Conservation (phyloP, 2,329 filamentous ascomycete species). For the Didymella arachidicola region DNA sequence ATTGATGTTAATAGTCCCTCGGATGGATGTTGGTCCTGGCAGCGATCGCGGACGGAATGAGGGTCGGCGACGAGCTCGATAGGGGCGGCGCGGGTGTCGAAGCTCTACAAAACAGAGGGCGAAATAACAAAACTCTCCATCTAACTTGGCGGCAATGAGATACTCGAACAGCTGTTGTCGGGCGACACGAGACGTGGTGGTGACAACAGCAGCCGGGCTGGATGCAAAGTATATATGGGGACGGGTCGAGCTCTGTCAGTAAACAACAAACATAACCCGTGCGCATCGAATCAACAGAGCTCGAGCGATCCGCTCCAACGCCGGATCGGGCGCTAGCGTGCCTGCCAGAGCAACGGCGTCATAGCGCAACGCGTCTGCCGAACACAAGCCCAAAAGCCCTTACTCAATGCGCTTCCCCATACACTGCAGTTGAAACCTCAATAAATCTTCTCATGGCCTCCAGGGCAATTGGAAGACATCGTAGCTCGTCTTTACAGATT, state of each 20-base stretch:
- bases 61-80: conserved; percentile 30
- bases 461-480: not conserved
- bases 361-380: conserved; percentile 26
- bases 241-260: conserved; percentile 26
- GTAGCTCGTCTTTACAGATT: not conserved
- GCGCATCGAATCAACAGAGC: conserved; percentile 14
- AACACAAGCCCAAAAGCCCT: conserved; percentile 26
- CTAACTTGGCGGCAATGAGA: conserved; percentile 52
- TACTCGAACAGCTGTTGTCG: conserved; percentile 42
- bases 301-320: conserved; percentile 3
- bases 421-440: conserved; percentile 1
- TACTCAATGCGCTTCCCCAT: conserved; percentile 28
- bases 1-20: conserved; percentile 28
- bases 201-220: conserved; percentile 35
- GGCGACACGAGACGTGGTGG: conserved; percentile 38
- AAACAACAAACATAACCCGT: conserved; percentile 25
- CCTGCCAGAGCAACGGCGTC: conserved; percentile 20
- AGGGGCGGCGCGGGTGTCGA: conserved; percentile 39
- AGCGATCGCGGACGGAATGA: conserved; percentile 23
- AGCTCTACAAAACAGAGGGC: conserved; percentile 47
- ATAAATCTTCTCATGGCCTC: not conserved
- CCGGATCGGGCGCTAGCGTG: conserved; percentile 9
- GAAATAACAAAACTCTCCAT: conserved; percentile 52
- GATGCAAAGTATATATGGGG: conserved; percentile 38
- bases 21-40: conserved; percentile 9